These are phyloP conservation scores for Cladosporium sphaerospermum DNA, from an alignment of 2,329 filamentous ascomycete genomes.

Conservation along the genomic window DNA sequence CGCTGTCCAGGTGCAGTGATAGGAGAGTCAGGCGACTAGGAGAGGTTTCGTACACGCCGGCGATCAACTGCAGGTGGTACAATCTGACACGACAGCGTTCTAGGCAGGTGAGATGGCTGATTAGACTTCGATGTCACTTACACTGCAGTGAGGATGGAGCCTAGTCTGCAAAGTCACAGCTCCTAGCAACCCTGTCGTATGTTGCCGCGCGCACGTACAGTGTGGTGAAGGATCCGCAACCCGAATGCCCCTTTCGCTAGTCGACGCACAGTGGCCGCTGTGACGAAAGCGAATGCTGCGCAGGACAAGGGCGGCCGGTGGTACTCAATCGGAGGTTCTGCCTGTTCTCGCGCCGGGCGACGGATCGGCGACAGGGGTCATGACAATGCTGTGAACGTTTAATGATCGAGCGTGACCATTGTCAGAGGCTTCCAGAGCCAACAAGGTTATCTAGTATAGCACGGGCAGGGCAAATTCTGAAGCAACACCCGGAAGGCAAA, in stretches of 20 bases:
- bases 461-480: background rate
- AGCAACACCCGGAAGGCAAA: no score
- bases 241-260: conserved; percentile 16
- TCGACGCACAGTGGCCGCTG: conserved; percentile 21
- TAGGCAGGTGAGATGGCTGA: background rate
- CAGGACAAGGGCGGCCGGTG: conserved; percentile 21
- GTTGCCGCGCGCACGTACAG: conserved; percentile 1
- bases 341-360: conserved; percentile 18
- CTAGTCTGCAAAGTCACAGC: conserved; percentile 12
- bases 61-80: conserved; percentile 9
- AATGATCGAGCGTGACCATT: background rate
- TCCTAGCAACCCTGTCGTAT: conserved; percentile 13
- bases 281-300: conserved; percentile 19
- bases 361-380: conserved; percentile 9
- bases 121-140: conserved; percentile 10
- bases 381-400: background rate
- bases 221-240: conserved; percentile 5
- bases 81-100: conserved; percentile 5
- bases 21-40: conserved; percentile 11
- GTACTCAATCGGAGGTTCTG: conserved; percentile 29
- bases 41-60: conserved; percentile 4
- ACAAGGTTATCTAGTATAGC: conserved; percentile 4
- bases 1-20: conserved; percentile 13
- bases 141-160: conserved; percentile 12
- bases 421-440: conserved; percentile 1